These are phyloP conservation scores for Fonsecaea nubica DNA, from an alignment of 2,329 filamentous ascomycete species.

Conservation along the genomic window DNA sequence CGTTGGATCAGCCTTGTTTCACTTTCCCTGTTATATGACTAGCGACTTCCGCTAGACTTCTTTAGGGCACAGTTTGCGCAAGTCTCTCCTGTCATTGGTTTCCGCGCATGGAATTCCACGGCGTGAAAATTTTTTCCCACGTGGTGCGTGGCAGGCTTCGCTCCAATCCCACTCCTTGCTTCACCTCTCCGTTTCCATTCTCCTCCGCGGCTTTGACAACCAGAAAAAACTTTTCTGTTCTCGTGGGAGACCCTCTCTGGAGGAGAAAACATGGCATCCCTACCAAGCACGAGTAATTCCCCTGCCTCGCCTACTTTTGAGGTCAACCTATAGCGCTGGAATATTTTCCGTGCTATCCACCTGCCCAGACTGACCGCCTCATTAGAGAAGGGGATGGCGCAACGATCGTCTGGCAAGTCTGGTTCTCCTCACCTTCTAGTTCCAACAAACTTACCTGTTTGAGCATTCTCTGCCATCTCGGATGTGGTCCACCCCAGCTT, in stretches of 20 bases:
- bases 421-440: conserved; percentile 24
- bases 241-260: not conserved
- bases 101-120: conserved; percentile 31
- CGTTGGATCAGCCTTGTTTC: conserved; percentile 39
- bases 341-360: not conserved
- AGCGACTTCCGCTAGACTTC: conserved; percentile 21
- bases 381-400: conserved; percentile 20
- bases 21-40: conserved; percentile 22
- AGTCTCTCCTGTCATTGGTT: conserved; percentile 27
- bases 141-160: conserved; percentile 21
- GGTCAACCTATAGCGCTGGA: not conserved
- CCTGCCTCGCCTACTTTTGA: not conserved
- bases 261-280: not conserved
- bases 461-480: conserved; percentile 9
- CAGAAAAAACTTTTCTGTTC: conserved; percentile 16
- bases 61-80: conserved; percentile 29
- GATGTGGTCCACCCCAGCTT: conserved; percentile 4
- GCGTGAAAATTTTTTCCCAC: conserved; percentile 37
- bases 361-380: conserved; percentile 11
- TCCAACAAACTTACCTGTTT: conserved; percentile 8
- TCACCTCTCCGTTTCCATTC: not conserved
- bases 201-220: conserved; percentile 6
- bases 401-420: conserved; percentile 17
- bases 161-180: conserved; percentile 11
- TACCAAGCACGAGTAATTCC: not conserved